A percentile compares a stretch with the other conserved stretches of the same genome.
Evolutionary conservation across 306 rosid species (phyloP).

Genomic region (Cicer arietinum): DNA sequence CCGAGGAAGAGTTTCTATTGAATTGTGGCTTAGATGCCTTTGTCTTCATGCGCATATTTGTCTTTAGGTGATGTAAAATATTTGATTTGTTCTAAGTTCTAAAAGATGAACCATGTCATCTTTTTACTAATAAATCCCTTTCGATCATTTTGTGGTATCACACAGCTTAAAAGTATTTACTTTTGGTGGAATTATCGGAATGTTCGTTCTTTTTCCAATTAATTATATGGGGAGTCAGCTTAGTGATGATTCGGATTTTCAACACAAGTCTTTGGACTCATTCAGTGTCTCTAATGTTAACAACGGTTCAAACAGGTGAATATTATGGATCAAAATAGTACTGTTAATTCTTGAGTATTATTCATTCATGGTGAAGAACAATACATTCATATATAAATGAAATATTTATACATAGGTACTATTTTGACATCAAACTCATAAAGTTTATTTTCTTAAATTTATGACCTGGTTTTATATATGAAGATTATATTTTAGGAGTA

Average conservation of each 20-base stretch:
- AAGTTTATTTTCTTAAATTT: constrained; percentile 14
- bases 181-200: constrained; percentile 69
- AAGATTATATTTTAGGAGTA: constrained; percentile 1
- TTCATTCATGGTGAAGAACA: constrained; percentile 31
- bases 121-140: not conserved
- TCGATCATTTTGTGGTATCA: not conserved
- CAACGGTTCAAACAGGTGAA: constrained; percentile 80
- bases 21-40: constrained; percentile 75
- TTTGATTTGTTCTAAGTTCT: constrained; percentile 28
- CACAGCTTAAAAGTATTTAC: constrained; percentile 72
- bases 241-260: constrained; percentile 59
- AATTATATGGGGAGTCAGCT: constrained; percentile 79
- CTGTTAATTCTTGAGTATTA: not conserved
- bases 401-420: constrained; percentile 11
- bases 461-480: constrained; percentile 16
- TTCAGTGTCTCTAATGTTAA: constrained; percentile 83
- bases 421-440: constrained; percentile 12
- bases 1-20: constrained; percentile 69
- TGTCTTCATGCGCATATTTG: constrained; percentile 74
- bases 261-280: constrained; percentile 72
- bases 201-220: constrained; percentile 71
- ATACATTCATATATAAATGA: constrained; percentile 3
- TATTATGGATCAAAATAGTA: constrained; percentile 39
- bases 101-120: constrained; percentile 17
- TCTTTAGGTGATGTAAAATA: constrained; percentile 62